These are phyloP conservation scores for Candida glucosophila DNA, from an alignment of 1,139 yeast species.

Conservation along the genomic window DNA sequence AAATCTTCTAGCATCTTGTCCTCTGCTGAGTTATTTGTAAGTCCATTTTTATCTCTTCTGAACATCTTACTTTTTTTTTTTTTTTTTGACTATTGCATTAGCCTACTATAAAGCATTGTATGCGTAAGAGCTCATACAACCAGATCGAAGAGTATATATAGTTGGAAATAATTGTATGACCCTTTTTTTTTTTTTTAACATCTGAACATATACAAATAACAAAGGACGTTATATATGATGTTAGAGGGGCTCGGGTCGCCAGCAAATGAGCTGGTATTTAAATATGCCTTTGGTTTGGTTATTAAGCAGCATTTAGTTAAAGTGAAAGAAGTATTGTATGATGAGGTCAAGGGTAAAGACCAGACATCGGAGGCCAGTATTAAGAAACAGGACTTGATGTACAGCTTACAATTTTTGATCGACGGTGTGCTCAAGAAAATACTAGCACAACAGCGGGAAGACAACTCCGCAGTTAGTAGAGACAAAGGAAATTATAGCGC, in stretches of 20 bases:
- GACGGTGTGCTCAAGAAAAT: constrained; percentile 4
- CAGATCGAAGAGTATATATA: too few relatives aligned
- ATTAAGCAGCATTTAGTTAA: constrained; percentile 9
- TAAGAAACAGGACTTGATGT: constrained; percentile 4
- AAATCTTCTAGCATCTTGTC: too few relatives aligned
- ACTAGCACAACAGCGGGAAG: constrained; percentile 4
- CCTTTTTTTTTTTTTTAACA: too few relatives aligned
- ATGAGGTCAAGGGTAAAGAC: constrained; percentile 1
- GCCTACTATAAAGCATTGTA: too few relatives aligned
- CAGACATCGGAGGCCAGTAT: constrained; percentile 3
- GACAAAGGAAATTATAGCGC: constrained; percentile 2
- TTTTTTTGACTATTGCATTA: too few relatives aligned
- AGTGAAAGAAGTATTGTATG: constrained; percentile 2
- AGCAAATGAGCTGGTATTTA: constrained; percentile 6
- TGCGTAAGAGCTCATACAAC: too few relatives aligned
- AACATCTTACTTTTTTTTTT: too few relatives aligned
- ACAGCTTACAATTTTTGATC: constrained; percentile 3
- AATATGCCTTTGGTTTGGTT: constrained; percentile 15
- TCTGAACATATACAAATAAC: too few relatives aligned
- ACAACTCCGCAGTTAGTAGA: constrained; percentile 3
- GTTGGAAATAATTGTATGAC: too few relatives aligned
- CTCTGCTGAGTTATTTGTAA: too few relatives aligned
- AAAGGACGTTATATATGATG: too few relatives aligned
- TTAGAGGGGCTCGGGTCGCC: constrained; percentile 3
- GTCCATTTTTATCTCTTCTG: too few relatives aligned